Evolutionary conservation across 2,329 filamentous ascomycete species (phyloP).

Genomic region (Fusarium torulosum): DNA sequence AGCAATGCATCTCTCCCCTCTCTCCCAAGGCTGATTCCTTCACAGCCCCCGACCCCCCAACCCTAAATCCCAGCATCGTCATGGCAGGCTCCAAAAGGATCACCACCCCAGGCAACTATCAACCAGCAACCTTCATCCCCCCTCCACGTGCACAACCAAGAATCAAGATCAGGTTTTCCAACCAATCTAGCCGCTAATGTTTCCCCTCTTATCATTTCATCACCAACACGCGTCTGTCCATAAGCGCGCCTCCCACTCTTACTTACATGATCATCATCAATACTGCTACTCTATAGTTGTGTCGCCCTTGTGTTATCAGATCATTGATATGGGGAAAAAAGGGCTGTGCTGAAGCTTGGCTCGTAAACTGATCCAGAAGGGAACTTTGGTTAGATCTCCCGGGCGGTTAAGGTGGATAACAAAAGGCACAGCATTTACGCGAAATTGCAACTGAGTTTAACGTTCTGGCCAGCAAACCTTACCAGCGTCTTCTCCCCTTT

Average conservation of each 20-base stretch:
- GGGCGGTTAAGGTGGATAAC: neutral
- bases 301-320: neutral
- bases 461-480: neutral
- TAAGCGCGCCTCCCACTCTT: neutral
- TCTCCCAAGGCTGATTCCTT: neutral
- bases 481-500: neutral
- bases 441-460: slow-evolving; percentile 3
- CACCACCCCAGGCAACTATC: neutral
- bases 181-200: neutral
- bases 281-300: neutral
- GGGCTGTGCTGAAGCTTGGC: neutral
- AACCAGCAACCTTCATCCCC: neutral
- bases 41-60: neutral
- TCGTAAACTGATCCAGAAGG: neutral
- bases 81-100: neutral
- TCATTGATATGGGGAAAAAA: neutral
- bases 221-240: neutral
- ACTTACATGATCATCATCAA: neutral
- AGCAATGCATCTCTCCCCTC: neutral
- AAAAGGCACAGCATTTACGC: slow-evolving; percentile 1
- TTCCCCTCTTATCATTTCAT: neutral
- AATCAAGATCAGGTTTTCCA: neutral
- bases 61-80: neutral
- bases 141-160: neutral
- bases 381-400: neutral